Evolutionary conservation across 1,284 basidiomycete species (phyloP).

Genomic region (Melampsora americana): DNA sequence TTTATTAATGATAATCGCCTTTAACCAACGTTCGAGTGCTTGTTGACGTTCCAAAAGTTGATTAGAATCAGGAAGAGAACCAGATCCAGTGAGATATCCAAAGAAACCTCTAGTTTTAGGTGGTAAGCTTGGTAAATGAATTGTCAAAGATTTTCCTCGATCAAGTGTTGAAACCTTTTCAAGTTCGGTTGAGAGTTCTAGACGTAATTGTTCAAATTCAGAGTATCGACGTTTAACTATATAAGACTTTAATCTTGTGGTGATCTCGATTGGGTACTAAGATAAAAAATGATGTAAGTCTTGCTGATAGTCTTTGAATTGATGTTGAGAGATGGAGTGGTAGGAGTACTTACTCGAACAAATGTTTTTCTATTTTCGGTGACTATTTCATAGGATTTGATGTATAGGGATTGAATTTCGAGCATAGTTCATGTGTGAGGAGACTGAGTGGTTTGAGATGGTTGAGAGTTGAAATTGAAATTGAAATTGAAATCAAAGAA

Average conservation of each 20-base stretch:
- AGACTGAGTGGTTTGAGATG: too few relatives aligned
- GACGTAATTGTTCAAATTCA: constrained; percentile 24
- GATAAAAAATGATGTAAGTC: background rate
- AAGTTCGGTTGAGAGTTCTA: constrained; percentile 8
- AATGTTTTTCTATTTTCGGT: constrained; percentile 14
- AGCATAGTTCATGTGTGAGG: background rate
- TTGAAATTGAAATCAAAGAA: too few relatives aligned
- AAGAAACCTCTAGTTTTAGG: constrained; percentile 34
- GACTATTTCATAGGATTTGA: constrained; percentile 33
- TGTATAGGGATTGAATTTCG: constrained; percentile 25
- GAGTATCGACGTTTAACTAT: constrained; percentile 31
- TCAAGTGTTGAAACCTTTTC: constrained; percentile 4
- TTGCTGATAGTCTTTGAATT: background rate
- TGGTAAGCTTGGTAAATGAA: constrained; percentile 11
- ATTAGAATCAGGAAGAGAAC: constrained; percentile 11
- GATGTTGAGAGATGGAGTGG: too few relatives aligned
- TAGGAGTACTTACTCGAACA: constrained; percentile 7
- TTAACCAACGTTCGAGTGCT: constrained; percentile 39
- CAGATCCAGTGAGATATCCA: constrained; percentile 30
- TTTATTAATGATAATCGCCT: constrained; percentile 34
- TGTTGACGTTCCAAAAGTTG: constrained; percentile 31
- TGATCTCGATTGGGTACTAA: constrained; percentile 38
- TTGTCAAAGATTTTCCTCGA: background rate
- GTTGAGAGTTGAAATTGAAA: too few relatives aligned
- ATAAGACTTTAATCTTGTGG: constrained; percentile 35